Percentiles rank a stretch among this genome's conserved stretches.
phyloP scores from a whole-genome alignment of 2,329 filamentous ascomycete genomes.

The Trichophyton equinum region DNA sequence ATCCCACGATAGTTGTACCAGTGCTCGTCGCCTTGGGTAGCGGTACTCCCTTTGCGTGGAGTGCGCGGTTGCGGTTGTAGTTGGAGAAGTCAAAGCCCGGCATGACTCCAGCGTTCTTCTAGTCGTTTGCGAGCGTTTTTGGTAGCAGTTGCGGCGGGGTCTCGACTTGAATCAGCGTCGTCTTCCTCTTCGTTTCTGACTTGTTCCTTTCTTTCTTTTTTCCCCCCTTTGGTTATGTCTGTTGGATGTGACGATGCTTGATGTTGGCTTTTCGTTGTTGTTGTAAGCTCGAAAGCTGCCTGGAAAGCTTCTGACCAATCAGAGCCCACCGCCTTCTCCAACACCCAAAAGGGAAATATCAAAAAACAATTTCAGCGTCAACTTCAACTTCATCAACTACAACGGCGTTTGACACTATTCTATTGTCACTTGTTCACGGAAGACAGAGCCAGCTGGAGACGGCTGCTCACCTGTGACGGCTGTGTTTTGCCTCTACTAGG shows the following conservation, averaged over 20 bases:
- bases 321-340: background rate
- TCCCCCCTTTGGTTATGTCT: constrained; percentile 11
- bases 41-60: constrained; percentile 86
- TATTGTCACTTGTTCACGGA: background rate
- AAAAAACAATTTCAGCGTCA: background rate
- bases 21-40: constrained; percentile 96
- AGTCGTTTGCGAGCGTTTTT: background rate
- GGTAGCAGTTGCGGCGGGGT: no score
- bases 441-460: background rate
- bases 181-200: background rate
- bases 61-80: constrained; percentile 95
- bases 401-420: background rate
- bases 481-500: constrained; percentile 6
- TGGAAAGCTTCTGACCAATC: background rate
- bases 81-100: constrained; percentile 98
- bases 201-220: constrained; percentile 13
- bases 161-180: no score
- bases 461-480: background rate
- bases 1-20: constrained; percentile 96
- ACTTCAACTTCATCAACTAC: background rate
- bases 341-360: background rate
- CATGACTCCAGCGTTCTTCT: constrained; percentile 45
- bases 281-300: background rate
- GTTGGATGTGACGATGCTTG: constrained; percentile 2
- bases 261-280: background rate